Evolutionary conservation across 2,329 filamentous ascomycete genomes (phyloP).

Genomic region (Metarhizium guizhouense): DNA sequence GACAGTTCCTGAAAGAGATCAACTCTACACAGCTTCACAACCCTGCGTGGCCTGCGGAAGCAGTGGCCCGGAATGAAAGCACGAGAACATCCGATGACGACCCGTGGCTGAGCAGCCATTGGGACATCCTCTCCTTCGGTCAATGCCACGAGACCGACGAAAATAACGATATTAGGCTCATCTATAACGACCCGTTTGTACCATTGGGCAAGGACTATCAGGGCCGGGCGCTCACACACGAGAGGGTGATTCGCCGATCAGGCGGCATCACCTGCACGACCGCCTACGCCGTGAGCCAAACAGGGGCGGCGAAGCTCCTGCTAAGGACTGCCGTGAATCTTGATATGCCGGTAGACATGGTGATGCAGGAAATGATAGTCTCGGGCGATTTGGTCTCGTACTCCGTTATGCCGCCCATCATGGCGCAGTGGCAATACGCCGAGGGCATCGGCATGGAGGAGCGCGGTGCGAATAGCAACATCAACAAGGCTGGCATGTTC

Average conservation of each 20-base stretch:
- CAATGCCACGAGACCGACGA: not conserved
- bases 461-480: slow-evolving; percentile 13
- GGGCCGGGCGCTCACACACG: slow-evolving; percentile 10
- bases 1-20: not conserved
- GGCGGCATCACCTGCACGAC: slow-evolving; percentile 17
- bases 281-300: slow-evolving; percentile 17
- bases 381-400: slow-evolving; percentile 14
- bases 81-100: not conserved
- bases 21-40: not conserved
- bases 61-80: not conserved
- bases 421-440: slow-evolving; percentile 18
- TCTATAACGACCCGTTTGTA: slow-evolving; percentile 12
- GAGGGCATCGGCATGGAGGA: slow-evolving; percentile 14
- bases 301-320: slow-evolving; percentile 19
- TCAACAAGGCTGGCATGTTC: not conserved
- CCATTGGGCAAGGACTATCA: slow-evolving; percentile 9
- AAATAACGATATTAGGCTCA: slow-evolving; percentile 2
- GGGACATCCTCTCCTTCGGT: slow-evolving; percentile 1
- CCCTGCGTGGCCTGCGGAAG: not conserved
- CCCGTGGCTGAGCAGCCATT: not conserved
- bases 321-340: slow-evolving; percentile 7
- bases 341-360: slow-evolving; percentile 12
- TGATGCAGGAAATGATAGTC: slow-evolving; percentile 14
- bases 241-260: slow-evolving; percentile 15
- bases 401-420: slow-evolving; percentile 14